Percentiles rank a stretch among this genome's conserved stretches.
Conservation (phyloP, 2,329 filamentous ascomycete species). For the Bimuria novae-zelandiae region DNA sequence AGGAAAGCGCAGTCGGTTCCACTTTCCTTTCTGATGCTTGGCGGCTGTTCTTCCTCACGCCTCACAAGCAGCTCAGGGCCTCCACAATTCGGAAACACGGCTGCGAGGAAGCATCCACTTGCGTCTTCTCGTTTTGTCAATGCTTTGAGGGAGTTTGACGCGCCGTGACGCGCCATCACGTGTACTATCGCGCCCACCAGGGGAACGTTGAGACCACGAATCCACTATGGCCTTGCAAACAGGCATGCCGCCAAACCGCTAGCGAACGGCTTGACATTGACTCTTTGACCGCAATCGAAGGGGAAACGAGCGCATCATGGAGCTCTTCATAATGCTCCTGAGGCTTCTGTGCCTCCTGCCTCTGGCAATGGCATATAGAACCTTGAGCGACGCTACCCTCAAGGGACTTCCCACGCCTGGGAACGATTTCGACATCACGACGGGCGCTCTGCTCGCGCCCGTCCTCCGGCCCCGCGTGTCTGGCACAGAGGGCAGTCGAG, state of each 20-base stretch:
- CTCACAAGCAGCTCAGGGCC: no score
- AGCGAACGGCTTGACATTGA: not conserved
- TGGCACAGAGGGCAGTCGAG: constrained; percentile 76
- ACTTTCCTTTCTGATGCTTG: not conserved
- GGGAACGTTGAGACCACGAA: constrained; percentile 1
- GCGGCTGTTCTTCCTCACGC: not conserved
- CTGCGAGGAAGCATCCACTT: no score
- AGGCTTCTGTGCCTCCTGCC: constrained; percentile 30
- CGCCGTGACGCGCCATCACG: not conserved
- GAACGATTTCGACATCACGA: constrained; percentile 78
- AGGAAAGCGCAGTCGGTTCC: no score
- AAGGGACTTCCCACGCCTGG: constrained; percentile 70
- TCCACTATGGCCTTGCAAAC: no score
- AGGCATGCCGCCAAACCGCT: no score
- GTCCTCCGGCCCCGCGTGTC: constrained; percentile 88
- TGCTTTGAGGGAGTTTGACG: no score
- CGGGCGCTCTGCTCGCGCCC: constrained; percentile 77
- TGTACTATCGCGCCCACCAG: not conserved
- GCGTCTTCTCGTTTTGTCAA: no score
- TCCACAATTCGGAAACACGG: not conserved
- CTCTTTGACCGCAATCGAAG: not conserved
- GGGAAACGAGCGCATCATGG: constrained; percentile 14
- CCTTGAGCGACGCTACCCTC: constrained; percentile 76
- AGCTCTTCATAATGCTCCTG: constrained; percentile 28
- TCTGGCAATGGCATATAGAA: constrained; percentile 55